phyloP scores from a whole-genome alignment of 2,329 filamentous ascomycete species.

The Exophiala dermatitidis region DNA sequence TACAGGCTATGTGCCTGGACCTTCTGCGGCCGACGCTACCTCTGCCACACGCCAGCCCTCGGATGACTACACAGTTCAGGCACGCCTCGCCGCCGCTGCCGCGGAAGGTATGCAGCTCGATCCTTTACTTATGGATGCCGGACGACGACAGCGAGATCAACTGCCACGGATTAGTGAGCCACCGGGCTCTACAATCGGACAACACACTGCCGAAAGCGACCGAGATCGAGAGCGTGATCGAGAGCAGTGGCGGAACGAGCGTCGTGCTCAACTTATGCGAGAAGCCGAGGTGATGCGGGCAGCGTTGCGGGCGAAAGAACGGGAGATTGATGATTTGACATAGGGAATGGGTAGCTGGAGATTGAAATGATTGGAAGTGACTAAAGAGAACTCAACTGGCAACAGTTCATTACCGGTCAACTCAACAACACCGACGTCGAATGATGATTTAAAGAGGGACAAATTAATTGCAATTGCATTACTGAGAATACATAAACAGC shows the following conservation, averaged over 20 bases:
- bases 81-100: constrained; percentile 26
- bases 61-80: constrained; percentile 18
- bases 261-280: constrained; percentile 47
- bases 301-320: constrained; percentile 64
- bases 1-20: constrained; percentile 38
- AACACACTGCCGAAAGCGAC: not conserved
- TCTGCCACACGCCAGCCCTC: constrained; percentile 16
- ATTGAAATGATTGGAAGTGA: not conserved
- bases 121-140: constrained; percentile 33
- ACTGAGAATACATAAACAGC: not conserved
- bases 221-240: constrained; percentile 1
- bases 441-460: too few relatives aligned
- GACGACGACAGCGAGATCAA: constrained; percentile 30
- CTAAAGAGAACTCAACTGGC: not conserved
- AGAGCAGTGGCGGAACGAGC: constrained; percentile 11
- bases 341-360: constrained; percentile 13
- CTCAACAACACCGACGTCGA: too few relatives aligned
- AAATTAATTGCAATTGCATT: too few relatives aligned
- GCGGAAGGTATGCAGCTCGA: constrained; percentile 38
- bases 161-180: not conserved
- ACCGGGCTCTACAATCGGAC: not conserved
- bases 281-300: constrained; percentile 72
- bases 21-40: constrained; percentile 32
- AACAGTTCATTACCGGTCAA: not conserved
- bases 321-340: constrained; percentile 56